phyloP scores from a whole-genome alignment of 495 filamentous ascomycete species.

The Xylaria sp. region DNA sequence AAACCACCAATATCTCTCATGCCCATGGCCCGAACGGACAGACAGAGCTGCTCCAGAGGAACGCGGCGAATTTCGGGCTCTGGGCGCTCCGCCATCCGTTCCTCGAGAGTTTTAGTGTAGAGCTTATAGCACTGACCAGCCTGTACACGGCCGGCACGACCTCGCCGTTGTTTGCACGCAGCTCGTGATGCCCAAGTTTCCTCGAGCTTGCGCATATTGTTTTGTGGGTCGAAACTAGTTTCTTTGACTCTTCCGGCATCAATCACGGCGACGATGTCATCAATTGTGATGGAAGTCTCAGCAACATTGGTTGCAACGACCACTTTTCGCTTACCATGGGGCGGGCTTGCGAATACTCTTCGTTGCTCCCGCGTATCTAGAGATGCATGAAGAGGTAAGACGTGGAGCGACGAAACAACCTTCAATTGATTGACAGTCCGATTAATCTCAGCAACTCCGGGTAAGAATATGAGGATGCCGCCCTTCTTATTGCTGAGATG shows the following conservation, averaged over 20 bases:
- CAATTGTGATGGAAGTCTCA: constrained; percentile 97
- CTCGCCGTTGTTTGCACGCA: constrained; percentile 95
- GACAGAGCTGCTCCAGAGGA: constrained; percentile 90
- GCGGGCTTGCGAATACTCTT: constrained; percentile 79
- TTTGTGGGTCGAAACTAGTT: constrained; percentile 89
- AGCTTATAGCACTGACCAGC: constrained; percentile 95
- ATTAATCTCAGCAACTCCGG: constrained; percentile 85
- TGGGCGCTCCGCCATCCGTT: constrained; percentile 83
- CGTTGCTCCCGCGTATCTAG: constrained; percentile 86
- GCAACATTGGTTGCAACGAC: constrained; percentile 96
- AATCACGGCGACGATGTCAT: constrained; percentile 95
- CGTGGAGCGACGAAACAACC: constrained; percentile 72
- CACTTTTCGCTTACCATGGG: constrained; percentile 84
- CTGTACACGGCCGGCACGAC: constrained; percentile 89
- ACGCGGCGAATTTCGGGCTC: constrained; percentile 94
- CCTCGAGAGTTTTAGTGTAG: constrained; percentile 83
- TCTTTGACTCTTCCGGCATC: constrained; percentile 96
- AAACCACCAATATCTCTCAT: constrained; percentile 80
- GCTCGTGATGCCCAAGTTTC: constrained; percentile 96
- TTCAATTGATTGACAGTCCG: constrained; percentile 75
- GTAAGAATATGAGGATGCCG: constrained; percentile 92
- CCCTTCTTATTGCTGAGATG: constrained; percentile 65
- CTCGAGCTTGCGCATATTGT: constrained; percentile 91
- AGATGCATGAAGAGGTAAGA: constrained; percentile 90
- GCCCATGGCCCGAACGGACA: constrained; percentile 95